Evolutionary conservation across 2,329 filamentous ascomycete genomes (phyloP).

Genomic region (Hymenoscyphus infarciens): DNA sequence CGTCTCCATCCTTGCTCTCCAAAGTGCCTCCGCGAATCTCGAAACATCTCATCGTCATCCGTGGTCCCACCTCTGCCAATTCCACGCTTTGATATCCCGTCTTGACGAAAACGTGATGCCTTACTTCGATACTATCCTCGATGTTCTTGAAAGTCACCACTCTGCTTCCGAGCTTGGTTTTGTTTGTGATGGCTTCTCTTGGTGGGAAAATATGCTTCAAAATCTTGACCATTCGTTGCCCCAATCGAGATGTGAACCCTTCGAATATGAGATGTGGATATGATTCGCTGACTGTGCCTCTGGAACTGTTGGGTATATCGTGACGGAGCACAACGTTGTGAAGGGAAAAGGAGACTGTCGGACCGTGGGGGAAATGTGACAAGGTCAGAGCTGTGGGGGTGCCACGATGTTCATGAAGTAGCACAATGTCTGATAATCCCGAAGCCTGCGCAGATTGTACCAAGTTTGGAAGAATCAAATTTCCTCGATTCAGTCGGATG

Average conservation of each 20-base stretch:
- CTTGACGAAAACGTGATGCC: constrained; percentile 90
- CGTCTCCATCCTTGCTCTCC: constrained; percentile 91
- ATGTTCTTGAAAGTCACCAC: constrained; percentile 94
- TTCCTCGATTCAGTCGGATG: constrained; percentile 88
- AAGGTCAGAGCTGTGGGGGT: constrained; percentile 86
- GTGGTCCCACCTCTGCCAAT: constrained; percentile 81
- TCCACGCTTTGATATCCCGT: constrained; percentile 89
- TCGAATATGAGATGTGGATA: constrained; percentile 97
- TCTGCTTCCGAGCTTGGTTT: constrained; percentile 75
- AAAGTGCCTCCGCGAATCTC: constrained; percentile 88
- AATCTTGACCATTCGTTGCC: constrained; percentile 80
- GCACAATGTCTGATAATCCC: constrained; percentile 77
- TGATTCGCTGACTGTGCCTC: constrained; percentile 84
- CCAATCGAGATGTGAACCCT: constrained; percentile 78
- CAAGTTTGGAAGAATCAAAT: constrained; percentile 80
- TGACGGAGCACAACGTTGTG: constrained; percentile 91
- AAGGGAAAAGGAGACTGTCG: constrained; percentile 80
- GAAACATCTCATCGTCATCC: constrained; percentile 96
- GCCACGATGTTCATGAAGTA: constrained; percentile 89
- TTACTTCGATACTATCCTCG: constrained; percentile 88
- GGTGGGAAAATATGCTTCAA: constrained; percentile 94
- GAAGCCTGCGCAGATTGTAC: constrained; percentile 76
- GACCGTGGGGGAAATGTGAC: constrained; percentile 83
- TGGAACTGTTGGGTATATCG: constrained; percentile 83
- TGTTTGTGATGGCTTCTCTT: constrained; percentile 67